These are phyloP conservation scores for Collariella sp. DNA, from an alignment of 495 filamentous ascomycete genomes.

Conservation along the genomic window DNA sequence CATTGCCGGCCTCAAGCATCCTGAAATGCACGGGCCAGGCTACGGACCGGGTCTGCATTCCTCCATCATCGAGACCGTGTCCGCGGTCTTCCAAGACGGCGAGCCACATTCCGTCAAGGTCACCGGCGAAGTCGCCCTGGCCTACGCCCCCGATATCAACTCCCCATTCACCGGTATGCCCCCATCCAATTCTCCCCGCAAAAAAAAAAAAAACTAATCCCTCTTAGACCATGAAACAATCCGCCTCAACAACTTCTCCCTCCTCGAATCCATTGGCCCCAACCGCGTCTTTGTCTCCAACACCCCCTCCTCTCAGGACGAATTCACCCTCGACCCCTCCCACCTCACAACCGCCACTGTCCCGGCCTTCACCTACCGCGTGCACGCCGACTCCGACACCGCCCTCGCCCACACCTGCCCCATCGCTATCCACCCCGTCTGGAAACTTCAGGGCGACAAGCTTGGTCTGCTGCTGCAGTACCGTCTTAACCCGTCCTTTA, in stretches of 20 bases:
- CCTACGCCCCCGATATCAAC: conserved; percentile 58
- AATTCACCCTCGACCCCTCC: conserved; percentile 67
- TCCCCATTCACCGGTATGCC: conserved; percentile 21
- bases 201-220: too few relatives aligned
- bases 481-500: conserved; percentile 59
- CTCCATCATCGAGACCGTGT: conserved; percentile 87
- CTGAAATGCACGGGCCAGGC: conserved; percentile 67
- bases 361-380: conserved; percentile 81
- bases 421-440: conserved; percentile 66
- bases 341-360: conserved; percentile 65
- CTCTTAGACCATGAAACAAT: conserved; percentile 51
- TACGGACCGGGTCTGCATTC: conserved; percentile 70
- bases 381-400: conserved; percentile 65
- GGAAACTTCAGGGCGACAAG: conserved; percentile 77
- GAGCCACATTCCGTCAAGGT: conserved; percentile 61
- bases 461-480: conserved; percentile 78
- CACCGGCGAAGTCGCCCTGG: conserved; percentile 83
- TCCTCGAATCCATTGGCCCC: conserved; percentile 89
- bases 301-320: conserved; percentile 56
- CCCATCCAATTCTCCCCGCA: not conserved
- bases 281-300: conserved; percentile 83
- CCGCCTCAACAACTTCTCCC: conserved; percentile 79
- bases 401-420: conserved; percentile 56
- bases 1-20: conserved; percentile 56
- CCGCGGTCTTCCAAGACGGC: conserved; percentile 70